Percentiles rank a stretch among this genome's conserved stretches.
Evolutionary conservation across 805 yeast genomes (phyloP).

Genomic region (Candida qinlingensis): DNA sequence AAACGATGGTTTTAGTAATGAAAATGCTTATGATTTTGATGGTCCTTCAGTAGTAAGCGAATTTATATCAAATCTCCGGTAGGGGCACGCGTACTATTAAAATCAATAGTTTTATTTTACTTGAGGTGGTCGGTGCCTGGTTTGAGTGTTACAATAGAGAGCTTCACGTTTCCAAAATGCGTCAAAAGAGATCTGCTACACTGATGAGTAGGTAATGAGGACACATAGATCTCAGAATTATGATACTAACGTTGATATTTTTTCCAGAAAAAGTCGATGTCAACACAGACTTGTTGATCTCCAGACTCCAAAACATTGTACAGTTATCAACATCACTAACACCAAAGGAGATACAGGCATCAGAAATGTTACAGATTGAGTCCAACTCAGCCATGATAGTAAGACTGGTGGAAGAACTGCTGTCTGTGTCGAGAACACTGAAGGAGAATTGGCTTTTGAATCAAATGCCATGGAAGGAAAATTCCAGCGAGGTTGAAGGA

Average conservation of each 20-base stretch:
- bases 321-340: slow-evolving; percentile 37
- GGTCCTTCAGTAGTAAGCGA: too few relatives aligned
- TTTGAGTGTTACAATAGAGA: too few relatives aligned
- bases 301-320: slow-evolving; percentile 46
- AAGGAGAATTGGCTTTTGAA: slow-evolving; percentile 56
- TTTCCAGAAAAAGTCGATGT: slow-evolving; percentile 42
- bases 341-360: slow-evolving; percentile 34
- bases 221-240: too few relatives aligned
- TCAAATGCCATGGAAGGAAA: slow-evolving; percentile 35
- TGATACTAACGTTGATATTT: too few relatives aligned
- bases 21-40: too few relatives aligned
- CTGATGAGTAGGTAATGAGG: slow-evolving; percentile 30
- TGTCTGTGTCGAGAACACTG: slow-evolving; percentile 41
- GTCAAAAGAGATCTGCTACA: slow-evolving; percentile 37
- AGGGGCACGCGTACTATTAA: too few relatives aligned
- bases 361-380: slow-evolving; percentile 51
- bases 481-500: slow-evolving; percentile 1
- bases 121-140: too few relatives aligned
- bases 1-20: too few relatives aligned
- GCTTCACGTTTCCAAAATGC: slow-evolving; percentile 16
- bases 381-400: slow-evolving; percentile 47
- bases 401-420: slow-evolving; percentile 46
- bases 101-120: too few relatives aligned
- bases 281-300: slow-evolving; percentile 44
- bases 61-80: too few relatives aligned